phyloP scores from a whole-genome alignment of 495 filamentous ascomycete genomes.

The Aspergillus asperescens region DNA sequence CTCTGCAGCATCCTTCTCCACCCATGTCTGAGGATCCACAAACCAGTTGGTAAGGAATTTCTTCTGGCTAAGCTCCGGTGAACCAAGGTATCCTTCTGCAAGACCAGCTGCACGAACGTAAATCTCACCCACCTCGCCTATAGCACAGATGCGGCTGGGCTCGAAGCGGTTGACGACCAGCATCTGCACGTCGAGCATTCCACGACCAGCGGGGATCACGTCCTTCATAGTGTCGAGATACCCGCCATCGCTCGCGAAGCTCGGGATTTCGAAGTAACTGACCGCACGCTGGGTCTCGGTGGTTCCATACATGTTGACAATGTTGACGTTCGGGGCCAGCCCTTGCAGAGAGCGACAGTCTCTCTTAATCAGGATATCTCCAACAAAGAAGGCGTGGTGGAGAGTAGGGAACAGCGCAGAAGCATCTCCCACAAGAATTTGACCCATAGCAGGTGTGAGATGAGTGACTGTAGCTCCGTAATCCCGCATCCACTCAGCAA shows the following conservation, averaged over 20 bases:
- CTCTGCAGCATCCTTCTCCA: conserved; percentile 52
- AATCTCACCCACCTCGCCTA: conserved; percentile 84
- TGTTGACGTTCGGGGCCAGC: conserved; percentile 72
- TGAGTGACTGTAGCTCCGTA: conserved; percentile 80
- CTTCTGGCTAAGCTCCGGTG: conserved; percentile 60
- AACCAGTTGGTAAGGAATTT: conserved; percentile 94
- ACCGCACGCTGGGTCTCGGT: conserved; percentile 88
- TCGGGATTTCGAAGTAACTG: conserved; percentile 79
- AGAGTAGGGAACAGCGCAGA: conserved; percentile 70
- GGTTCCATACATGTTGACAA: conserved; percentile 89
- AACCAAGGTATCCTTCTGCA: conserved; percentile 80
- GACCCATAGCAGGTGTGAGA: conserved; percentile 90
- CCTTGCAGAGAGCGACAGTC: conserved; percentile 76
- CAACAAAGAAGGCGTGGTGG: conserved; percentile 86
- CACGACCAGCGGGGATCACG: conserved; percentile 78
- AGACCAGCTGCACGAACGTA: conserved; percentile 84
- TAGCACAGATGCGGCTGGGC: conserved; percentile 61
- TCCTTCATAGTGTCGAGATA: conserved; percentile 70
- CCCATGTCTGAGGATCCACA: conserved; percentile 68
- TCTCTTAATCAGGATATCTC: conserved; percentile 81
- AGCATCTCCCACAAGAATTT: conserved; percentile 86
- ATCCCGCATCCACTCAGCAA: conserved; percentile 88
- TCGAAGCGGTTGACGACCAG: conserved; percentile 83
- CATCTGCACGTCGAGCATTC: conserved; percentile 91
- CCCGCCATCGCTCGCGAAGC: conserved; percentile 57